Base-by-base conservation (phyloP, 768 basidiomycete species). In the Mycena metata region DNA sequence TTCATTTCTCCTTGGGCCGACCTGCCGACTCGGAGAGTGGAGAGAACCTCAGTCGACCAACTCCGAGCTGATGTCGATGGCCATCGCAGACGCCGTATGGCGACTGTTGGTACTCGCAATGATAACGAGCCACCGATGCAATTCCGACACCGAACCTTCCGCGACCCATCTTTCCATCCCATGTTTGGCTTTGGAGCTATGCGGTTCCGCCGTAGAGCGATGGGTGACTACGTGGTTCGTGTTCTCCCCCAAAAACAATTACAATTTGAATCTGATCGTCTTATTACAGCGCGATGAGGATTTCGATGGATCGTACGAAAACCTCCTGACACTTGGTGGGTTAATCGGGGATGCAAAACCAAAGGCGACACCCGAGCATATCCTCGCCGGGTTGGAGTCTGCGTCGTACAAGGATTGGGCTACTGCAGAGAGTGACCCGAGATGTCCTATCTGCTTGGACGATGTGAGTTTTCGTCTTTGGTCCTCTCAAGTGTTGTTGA, bases 361-460 rank as follows among this genome's bases (percentile, higher is more conserved):
- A 0, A 88, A 84, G 30, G 85, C 85, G 23, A 91, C 91, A 1
- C 89, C 92, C 2, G 83, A 85, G 1, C 81, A 89, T 10, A 82
- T 93, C 35, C 80, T 95, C 52, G 78, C 86, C 15, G 80, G 83
- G 0, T 79, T 94, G 57, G 89, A 91, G 21, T 88, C 82, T 17
- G 90, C 83, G 0, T 76, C 82, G 23, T 94, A 89, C 77, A 87
- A 86, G 71, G 91, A 93, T 36, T 94, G 91, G 91, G 85, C 83
- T 50, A 87, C 82, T 8, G 76, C 83, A 2, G 90, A 90, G 43
- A 89, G 89, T 62, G 93, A 95, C 69, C 81, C 86, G 62, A 85
- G 92, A 50, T 95, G 94, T 77, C 93, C 94, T 2, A 95, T 95
- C 60, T 95, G 94, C 74, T 78, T 95, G 69, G 93, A 95, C 69